Base-by-base conservation (phyloP, 306 rosid genomes). In the Vigna angularis region DNA sequence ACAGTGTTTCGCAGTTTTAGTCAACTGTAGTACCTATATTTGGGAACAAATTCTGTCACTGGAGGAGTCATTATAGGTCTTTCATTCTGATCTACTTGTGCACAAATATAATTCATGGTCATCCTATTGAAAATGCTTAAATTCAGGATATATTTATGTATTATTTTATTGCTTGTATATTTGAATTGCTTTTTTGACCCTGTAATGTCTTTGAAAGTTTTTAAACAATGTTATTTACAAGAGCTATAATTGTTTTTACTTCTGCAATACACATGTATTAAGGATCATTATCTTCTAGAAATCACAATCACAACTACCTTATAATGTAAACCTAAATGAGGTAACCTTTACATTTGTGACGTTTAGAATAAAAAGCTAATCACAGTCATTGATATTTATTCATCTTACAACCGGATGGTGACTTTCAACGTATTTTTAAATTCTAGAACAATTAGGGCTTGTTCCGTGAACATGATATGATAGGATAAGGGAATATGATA, bases 21-120 rank as follows among this genome's bases (percentile, higher is more conserved):
- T 24, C 28, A 26, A 26, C 28, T 26, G 28, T 26, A 26, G 28
- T 26, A 26, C 28, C 28, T 26, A 26, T 26, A 26, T 26, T 26
- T 26, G 28, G 28, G 28, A 26, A 26, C 28, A 26, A 26, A 26
- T 26, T 26, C 28, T 26, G 3, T 26, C 28, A 26, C 0, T 26
- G 28, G 28, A 26, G 28, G 28, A 26, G 28, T 26, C 3, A 26
- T 26, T 26, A 26, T 26, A 26, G 18, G 30, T 13, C 51, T 65
- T 80, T 62, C 59, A 50, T 73, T 78, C 26, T 20, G 20, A 78
- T 40, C 16, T 67, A 48, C 36, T 34, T 73, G 45, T 77, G 50
- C 17, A 20, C 66, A 30, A 55, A 38, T 53, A 24, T 3, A 28
- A 28, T 59, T 56, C 56, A 20, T 9, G 50, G 8, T n/a, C 64